These are phyloP conservation scores for Cenchrus americanus DNA, from an alignment of 176 grass and related monocot genomes.

Conservation along the genomic window DNA sequence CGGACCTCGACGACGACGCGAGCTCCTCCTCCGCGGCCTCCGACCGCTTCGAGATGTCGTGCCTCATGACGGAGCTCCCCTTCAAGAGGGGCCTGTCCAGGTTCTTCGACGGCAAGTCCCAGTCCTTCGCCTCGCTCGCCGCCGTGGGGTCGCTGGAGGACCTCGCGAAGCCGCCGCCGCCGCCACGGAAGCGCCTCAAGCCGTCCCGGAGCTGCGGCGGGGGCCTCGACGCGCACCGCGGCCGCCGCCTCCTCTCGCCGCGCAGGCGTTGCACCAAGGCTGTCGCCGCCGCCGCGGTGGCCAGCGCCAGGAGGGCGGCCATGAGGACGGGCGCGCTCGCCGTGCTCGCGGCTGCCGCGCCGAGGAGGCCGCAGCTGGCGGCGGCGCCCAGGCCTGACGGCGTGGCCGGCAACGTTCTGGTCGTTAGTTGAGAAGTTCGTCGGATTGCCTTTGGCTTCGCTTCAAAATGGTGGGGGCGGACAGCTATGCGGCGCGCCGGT, in stretches of 20 bases:
- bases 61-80: conserved; percentile 65
- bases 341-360: conserved; percentile 25
- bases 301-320: conserved; percentile 35
- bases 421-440: conserved; percentile 21
- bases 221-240: conserved; percentile 54
- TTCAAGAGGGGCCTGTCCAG: conserved; percentile 62
- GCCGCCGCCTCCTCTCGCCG: conserved; percentile 40
- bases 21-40: conserved; percentile 49
- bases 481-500: not conserved
- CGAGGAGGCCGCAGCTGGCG: conserved; percentile 16
- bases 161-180: conserved; percentile 53
- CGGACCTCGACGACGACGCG: conserved; percentile 61
- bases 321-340: conserved; percentile 34
- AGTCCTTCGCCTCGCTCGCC: conserved; percentile 70
- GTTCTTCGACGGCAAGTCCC: conserved; percentile 82
- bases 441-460: not conserved
- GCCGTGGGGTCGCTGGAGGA: conserved; percentile 57
- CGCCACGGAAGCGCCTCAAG: conserved; percentile 57
- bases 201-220: conserved; percentile 60
- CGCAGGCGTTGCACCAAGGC: conserved; percentile 45
- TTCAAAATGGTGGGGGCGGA: not conserved
- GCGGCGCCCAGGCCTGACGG: conserved; percentile 2
- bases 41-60: conserved; percentile 64
- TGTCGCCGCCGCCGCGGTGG: not conserved
- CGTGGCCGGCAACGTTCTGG: conserved; percentile 23